Base-by-base conservation (phyloP, 2,329 filamentous ascomycete species). In the Chaetomiaceae sp. region DNA sequence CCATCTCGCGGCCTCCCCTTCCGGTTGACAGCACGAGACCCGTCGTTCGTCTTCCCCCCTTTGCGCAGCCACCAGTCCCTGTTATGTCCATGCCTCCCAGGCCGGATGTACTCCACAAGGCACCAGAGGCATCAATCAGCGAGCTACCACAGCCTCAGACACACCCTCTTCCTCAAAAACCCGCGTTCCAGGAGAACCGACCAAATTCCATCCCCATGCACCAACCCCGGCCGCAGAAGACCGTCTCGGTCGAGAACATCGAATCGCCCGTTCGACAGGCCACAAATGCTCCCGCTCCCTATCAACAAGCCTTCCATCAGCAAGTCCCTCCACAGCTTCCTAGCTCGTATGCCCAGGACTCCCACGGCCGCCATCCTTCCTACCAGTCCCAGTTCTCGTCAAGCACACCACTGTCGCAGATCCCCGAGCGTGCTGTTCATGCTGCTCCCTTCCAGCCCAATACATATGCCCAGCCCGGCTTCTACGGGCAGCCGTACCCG, bases 191-290 rank as follows among this genome's bases (percentile, higher is more conserved):
- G 60, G 80, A 85, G 65, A 82, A 75, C 60, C 72, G 76, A 38
- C 69, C 75, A 5, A 75, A 67, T 58, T 69, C 73, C 38, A 74
- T 81, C 60, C 81, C 90, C 1, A 96, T 97, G 84, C 89, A 97
- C 67, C 94, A 97, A 67, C 94, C 94, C 53, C 86, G 89, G 48
- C 92, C 94, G 8, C 91, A 97, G 69, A 97, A 97, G 75, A 80
- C 90, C 5, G 89, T 97, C 29, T 96, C 91, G 9, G 84, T 97
- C 54, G 89, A 90, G 53, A 90, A 90, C 63, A 96, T 97, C 61
- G 94, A 97, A 69, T 88, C 88, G 7, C 90, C 91, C 4, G 59
- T 50, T n/a, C 62, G 84, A 81, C 5, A 77, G 62, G 66, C 70
- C 53, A 69, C 68, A 47, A 75, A 75, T 63, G 76, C 61, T 73